Base-by-base conservation (phyloP, 306 rosid genomes). In the Elaeagnus macrophylla region DNA sequence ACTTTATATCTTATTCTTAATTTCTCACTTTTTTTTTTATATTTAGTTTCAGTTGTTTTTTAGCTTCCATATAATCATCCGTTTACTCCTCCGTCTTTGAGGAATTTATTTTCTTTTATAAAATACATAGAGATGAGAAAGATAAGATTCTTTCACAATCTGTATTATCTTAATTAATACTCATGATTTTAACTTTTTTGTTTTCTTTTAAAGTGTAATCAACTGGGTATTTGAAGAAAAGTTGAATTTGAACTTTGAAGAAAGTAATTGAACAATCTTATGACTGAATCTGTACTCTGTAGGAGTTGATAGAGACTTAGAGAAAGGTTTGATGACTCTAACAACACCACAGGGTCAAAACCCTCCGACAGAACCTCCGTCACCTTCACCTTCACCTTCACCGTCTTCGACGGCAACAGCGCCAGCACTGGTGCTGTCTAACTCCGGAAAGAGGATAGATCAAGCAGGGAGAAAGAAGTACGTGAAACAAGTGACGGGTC, bases 381-480 rank as follows among this genome's bases (percentile, higher is more conserved):
- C 95, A 6, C 94, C 91, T 3, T 25, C 32, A n/a, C n/a, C n/a
- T 48, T 74, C 97, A 2, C 95, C 95, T 25, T 79, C 97, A 9
- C 83, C 95, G 0, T 65, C 94, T 10, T 61, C 80, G 16, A 25
- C 74, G 9, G 54, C 80, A 0, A 44, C 94, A 67, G 93, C 96
- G 39, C 99, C 99, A 61, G 99, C 99, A 1, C 66, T 93, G 42
- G 99, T 93, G 0, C 66, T 93, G 1, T 93, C 99, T 37, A 93
- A 87, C 69, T 93, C 99, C 12, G 95, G 96, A 9, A 93, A 93
- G 85, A 59, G 96, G 64, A 93, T 93, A 25, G 99, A 93, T 54
- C 95, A 87, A 61, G 94, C 95, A 0, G 99, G 99, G 54, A 88
- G 70, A 85, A 93, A 87, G 84, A 93, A 84, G 78, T 93, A 93